Conservation (phyloP, 2,329 filamentous ascomycete species). For the Trichoderma guizhouense region DNA sequence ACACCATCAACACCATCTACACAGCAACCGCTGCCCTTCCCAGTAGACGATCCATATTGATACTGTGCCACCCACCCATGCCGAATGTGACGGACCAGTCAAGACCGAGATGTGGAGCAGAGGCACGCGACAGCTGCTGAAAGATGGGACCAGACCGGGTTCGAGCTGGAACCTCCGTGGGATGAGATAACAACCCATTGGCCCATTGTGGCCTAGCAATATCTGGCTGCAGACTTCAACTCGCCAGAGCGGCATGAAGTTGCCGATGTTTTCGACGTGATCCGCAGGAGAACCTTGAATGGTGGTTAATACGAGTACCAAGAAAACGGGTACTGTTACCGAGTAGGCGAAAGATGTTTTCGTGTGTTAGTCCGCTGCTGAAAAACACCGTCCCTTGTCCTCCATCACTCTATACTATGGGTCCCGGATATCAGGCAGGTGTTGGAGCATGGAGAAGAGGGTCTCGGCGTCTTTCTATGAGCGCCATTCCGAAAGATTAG, state of each 20-base stretch:
- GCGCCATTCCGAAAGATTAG: background rate
- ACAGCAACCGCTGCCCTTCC: background rate
- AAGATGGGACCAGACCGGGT: background rate
- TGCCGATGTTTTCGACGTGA: background rate
- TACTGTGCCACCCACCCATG: background rate
- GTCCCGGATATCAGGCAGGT: background rate
- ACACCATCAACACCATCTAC: background rate
- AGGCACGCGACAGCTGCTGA: conserved; percentile 10
- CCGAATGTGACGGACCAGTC: background rate
- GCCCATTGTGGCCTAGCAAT: background rate
- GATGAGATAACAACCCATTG: background rate
- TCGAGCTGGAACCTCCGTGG: background rate
- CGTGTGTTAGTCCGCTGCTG: background rate
- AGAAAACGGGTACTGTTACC: background rate
- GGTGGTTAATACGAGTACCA: background rate
- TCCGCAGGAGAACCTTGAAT: background rate
- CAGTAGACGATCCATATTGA: background rate
- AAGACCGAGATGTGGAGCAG: conserved; percentile 5
- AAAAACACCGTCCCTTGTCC: background rate
- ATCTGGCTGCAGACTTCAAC: background rate
- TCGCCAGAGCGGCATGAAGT: background rate
- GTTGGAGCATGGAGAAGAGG: background rate
- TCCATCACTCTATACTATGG: conserved; percentile 5
- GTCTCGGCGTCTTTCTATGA: background rate
- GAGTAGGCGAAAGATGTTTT: background rate